phyloP scores from a whole-genome alignment of 139 green algal species.

The Volvox reticuliferus region DNA sequence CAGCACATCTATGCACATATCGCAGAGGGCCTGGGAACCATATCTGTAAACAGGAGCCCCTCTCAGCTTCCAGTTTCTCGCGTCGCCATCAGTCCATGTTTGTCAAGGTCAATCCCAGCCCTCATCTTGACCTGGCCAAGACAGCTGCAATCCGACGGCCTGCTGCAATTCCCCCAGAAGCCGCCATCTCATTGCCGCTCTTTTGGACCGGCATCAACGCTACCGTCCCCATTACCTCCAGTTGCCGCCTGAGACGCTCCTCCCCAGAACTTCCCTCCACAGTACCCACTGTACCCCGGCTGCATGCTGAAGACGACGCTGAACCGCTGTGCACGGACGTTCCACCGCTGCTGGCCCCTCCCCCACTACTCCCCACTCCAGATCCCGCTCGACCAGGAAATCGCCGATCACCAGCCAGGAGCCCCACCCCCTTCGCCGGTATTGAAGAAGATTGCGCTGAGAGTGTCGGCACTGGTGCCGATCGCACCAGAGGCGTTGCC shows the following conservation, averaged over 20 bases:
- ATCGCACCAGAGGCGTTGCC: too few relatives aligned
- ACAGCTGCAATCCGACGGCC: too few relatives aligned
- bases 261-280: not conserved
- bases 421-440: not conserved
- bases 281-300: not conserved
- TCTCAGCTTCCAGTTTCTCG: too few relatives aligned
- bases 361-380: not conserved
- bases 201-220: not conserved
- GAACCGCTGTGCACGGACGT: not conserved
- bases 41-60: too few relatives aligned
- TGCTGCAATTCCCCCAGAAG: too few relatives aligned
- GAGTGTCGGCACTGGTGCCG: too few relatives aligned
- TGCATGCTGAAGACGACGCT: not conserved
- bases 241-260: not conserved
- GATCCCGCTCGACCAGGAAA: not conserved
- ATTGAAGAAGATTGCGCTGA: too few relatives aligned
- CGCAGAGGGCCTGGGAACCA: too few relatives aligned
- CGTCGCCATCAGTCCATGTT: too few relatives aligned
- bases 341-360: not conserved
- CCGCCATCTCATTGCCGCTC: not conserved
- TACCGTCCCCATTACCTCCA: conserved; percentile 2
- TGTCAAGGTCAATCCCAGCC: too few relatives aligned
- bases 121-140: too few relatives aligned
- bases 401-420: not conserved
- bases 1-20: too few relatives aligned